Conservation (phyloP, 495 filamentous ascomycete species). For the Bryoglossum gracile region DNA sequence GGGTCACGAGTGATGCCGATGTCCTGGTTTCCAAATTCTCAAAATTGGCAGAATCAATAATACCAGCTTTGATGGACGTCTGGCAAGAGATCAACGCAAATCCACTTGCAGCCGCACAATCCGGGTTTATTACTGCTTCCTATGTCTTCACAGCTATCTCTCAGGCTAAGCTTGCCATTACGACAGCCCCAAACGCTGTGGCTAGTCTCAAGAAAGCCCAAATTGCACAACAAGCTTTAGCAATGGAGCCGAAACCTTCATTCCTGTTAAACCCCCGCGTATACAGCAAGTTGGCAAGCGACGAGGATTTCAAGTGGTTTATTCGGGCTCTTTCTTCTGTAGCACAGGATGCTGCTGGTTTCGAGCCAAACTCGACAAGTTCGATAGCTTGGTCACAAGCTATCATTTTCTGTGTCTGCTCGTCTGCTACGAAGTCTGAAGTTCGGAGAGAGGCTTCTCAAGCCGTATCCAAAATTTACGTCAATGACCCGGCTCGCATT, state of each 20-base stretch:
- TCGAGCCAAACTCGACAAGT: conserved; percentile 28
- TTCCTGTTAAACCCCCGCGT: conserved; percentile 78
- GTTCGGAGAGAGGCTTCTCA: conserved; percentile 52
- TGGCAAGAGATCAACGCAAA: conserved; percentile 74
- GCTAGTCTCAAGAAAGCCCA: conserved; percentile 48
- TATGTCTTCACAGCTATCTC: conserved; percentile 64
- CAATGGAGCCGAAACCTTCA: conserved; percentile 64
- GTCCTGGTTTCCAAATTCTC: conserved; percentile 37
- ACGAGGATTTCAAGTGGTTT: conserved; percentile 73
- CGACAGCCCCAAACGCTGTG: conserved; percentile 36
- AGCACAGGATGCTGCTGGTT: conserved; percentile 36
- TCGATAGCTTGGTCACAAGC: conserved; percentile 67
- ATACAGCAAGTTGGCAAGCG: conserved; percentile 64
- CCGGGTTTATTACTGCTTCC: conserved; percentile 63
- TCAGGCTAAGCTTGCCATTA: conserved; percentile 35
- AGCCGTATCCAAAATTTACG: conserved; percentile 52
- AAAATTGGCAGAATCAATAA: conserved; percentile 49
- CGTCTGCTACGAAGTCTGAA: conserved; percentile 44
- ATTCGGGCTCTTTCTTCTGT: conserved; percentile 60
- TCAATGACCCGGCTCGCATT: conserved; percentile 43
- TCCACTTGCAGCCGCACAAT: conserved; percentile 66
- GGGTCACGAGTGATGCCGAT: conserved; percentile 41
- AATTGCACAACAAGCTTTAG: conserved; percentile 54
- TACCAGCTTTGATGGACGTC: conserved; percentile 60
- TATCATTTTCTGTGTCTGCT: conserved; percentile 70